Evolutionary conservation across 2,329 filamentous ascomycete species (phyloP).

Genomic region (Penicillium concentricum): DNA sequence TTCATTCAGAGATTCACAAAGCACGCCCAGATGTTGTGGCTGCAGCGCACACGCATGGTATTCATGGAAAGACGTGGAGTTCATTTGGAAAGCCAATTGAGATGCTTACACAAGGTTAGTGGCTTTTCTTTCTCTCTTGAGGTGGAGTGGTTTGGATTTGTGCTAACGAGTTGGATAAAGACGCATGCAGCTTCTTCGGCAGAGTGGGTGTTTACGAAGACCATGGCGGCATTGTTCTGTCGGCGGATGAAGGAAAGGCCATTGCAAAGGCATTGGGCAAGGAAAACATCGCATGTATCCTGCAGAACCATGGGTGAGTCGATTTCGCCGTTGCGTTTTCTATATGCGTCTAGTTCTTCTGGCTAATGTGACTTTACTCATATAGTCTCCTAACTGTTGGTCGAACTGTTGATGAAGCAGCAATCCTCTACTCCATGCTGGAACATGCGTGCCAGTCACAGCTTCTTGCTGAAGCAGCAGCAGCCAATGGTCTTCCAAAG

Average conservation of each 20-base stretch:
- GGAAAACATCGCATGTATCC: constrained; percentile 42
- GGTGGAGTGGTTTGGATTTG: neutral
- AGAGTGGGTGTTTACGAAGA: constrained; percentile 40
- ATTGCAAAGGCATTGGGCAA: constrained; percentile 41
- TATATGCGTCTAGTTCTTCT: constrained; percentile 14
- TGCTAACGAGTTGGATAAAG: constrained; percentile 15
- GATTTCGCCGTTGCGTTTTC: neutral
- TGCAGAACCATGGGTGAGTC: constrained; percentile 43
- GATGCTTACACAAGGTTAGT: constrained; percentile 58
- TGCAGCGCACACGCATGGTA: constrained; percentile 59
- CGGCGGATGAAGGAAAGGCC: constrained; percentile 39
- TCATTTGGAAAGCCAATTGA: constrained; percentile 60
- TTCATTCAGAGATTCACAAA: constrained; percentile 59
- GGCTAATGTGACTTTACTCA: constrained; percentile 15
- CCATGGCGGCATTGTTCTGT: constrained; percentile 43
- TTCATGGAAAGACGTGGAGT: constrained; percentile 63
- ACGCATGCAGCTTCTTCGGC: constrained; percentile 41
- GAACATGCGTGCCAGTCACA: constrained; percentile 45
- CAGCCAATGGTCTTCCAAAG: constrained; percentile 39
- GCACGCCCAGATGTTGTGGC: constrained; percentile 60
- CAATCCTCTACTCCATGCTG: constrained; percentile 41
- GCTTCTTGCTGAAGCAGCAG: constrained; percentile 42
- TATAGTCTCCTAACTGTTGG: constrained; percentile 41
- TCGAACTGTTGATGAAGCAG: constrained; percentile 42
- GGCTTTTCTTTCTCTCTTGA: neutral